Percentiles rank a stretch among this genome's conserved stretches.
Evolutionary conservation across 2,329 filamentous ascomycete genomes (phyloP).

Genomic region (Leptographium lundbergii): DNA sequence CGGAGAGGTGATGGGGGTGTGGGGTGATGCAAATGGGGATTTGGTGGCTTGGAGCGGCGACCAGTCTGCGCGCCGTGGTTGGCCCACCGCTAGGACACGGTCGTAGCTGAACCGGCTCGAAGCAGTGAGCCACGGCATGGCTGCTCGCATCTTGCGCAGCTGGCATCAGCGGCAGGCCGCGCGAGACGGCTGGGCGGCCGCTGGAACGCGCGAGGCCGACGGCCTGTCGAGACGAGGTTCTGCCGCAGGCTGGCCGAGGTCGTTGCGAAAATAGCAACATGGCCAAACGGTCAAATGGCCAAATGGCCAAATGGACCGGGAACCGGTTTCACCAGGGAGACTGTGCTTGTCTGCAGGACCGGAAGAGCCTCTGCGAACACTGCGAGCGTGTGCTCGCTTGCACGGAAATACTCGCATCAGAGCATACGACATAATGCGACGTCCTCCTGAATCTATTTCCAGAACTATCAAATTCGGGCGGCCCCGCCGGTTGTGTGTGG

Average conservation of each 20-base stretch:
- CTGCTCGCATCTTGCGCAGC: neutral
- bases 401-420: neutral
- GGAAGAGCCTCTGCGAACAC: neutral
- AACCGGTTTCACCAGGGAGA: neutral
- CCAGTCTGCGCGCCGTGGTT: neutral
- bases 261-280: no score
- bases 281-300: neutral
- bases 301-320: neutral
- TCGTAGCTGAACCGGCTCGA: neutral
- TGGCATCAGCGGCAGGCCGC: neutral
- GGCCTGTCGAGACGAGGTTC: no score
- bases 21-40: neutral
- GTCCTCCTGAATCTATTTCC: neutral
- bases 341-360: neutral
- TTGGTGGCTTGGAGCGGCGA: neutral
- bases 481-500: neutral
- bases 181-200: neutral
- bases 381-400: neutral
- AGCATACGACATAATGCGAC: neutral
- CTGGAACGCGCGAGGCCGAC: no score
- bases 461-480: neutral
- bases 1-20: neutral
- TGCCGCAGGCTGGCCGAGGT: no score
- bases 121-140: neutral
- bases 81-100: neutral